A percentile compares a stretch with the other conserved stretches of the same genome.
Evolutionary conservation across 306 rosid species (phyloP).

Genomic region (Quercus suber): DNA sequence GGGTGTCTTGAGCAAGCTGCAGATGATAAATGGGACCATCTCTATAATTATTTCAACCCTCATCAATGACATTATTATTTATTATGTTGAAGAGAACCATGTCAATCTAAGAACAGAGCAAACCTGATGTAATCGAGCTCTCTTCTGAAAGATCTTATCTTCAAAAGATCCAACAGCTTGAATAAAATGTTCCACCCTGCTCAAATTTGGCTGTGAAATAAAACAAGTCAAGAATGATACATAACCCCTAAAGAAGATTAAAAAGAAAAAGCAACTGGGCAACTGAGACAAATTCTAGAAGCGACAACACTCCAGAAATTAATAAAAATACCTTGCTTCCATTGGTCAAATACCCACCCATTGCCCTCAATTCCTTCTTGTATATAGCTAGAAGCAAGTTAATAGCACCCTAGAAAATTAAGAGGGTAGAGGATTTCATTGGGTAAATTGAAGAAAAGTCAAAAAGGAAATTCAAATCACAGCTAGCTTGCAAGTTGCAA

Average conservation of each 20-base stretch:
- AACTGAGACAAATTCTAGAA: not conserved
- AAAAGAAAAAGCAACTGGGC: not conserved
- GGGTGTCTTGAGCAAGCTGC: not conserved
- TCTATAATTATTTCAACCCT: not conserved
- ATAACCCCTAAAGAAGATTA: not conserved
- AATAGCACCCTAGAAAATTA: constrained; percentile 76
- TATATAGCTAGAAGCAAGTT: constrained; percentile 88
- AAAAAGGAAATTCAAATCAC: not conserved
- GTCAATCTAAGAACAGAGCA: not conserved
- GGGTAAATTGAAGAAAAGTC: not conserved
- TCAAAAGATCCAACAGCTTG: constrained; percentile 93
- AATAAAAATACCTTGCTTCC: constrained; percentile 67
- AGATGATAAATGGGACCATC: not conserved
- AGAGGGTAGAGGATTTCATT: not conserved
- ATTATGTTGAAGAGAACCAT: not conserved
- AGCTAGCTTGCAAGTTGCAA: not conserved
- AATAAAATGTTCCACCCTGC: constrained; percentile 79
- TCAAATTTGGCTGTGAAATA: constrained; percentile 67
- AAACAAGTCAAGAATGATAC: constrained; percentile 1
- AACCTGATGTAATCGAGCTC: constrained; percentile 88
- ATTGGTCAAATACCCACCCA: constrained; percentile 91
- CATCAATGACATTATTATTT: not conserved
- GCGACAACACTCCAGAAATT: not conserved
- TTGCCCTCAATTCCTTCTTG: constrained; percentile 68
- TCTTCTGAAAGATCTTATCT: constrained; percentile 87